Base-by-base conservation (phyloP, 768 basidiomycete genomes). In the Galerina sulciceps region DNA sequence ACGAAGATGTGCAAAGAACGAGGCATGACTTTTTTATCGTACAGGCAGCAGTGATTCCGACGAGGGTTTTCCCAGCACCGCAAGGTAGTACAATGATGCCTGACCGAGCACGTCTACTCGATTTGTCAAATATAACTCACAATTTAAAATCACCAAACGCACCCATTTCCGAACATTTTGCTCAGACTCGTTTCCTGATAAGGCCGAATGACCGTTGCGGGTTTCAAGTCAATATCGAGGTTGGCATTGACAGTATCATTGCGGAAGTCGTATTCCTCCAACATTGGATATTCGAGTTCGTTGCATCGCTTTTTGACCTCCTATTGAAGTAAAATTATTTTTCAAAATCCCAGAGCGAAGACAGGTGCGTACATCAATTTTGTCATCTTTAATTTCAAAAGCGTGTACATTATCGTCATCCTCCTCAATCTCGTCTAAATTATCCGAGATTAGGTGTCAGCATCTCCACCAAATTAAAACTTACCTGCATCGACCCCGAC, bases 121-220 rank as follows among this genome's bases (percentile, higher is more conserved):
- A 26, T 18, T 15, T 36, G 47, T 40, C 48, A 42, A 44, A 45
- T 47, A 58, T 53, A 4, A 17, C 36, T 36, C 34, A 40, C 42
- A 23, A 41, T 23, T 18, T 62, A 51, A 59, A 45, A 14, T 60
- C 6, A 34, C 17, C 35, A 31, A 63, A 63, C 82, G 53, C 73
- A 94, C 93, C 95, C 97, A 72, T 99, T 99, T 53, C 97, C 96
- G 74, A 99, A 99, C 97, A 99, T 99, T 77, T 99, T 99, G 64
- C 94, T 95, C 42, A 99, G 78, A 70, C 93, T 95, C 53, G 97
- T 99, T 76, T 99, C 96, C 74, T 99, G 97, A 75, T 99, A 99
- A 13, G 97, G 94, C 54, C 97, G 85, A 70, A 99, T 97, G 60
- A 96, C 91, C 2, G 97, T 99, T 36, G 94, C 91, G 2, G 97